Evolutionary conservation across 345 rosid genomes (phyloP).

Genomic region (Excoecaria cochinchinensis): DNA sequence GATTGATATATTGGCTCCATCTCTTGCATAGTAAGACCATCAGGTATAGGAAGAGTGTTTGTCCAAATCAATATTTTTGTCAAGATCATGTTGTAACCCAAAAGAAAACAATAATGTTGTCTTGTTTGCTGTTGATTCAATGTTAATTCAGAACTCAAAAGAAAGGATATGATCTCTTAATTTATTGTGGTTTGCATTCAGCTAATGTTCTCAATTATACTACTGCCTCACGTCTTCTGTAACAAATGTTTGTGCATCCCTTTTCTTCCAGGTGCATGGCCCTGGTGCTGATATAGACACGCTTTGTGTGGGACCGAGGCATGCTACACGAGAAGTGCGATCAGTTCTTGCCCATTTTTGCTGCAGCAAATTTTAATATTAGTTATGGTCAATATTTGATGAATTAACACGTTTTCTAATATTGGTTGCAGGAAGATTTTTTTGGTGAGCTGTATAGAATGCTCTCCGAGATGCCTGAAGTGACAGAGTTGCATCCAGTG

Average conservation of each 20-base stretch:
- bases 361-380: constrained; percentile 17
- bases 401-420: constrained; percentile 2
- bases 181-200: neutral
- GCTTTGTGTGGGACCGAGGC: constrained; percentile 91
- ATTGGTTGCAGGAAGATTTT: constrained; percentile 34
- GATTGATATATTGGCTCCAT: neutral
- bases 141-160: neutral
- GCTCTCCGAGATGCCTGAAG: constrained; percentile 29
- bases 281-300: constrained; percentile 94
- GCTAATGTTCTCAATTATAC: constrained; percentile 8
- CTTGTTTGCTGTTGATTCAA: neutral
- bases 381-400: constrained; percentile 3
- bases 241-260: constrained; percentile 11
- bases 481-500: constrained; percentile 31
- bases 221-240: neutral
- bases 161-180: neutral
- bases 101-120: neutral
- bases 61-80: neutral
- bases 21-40: neutral
- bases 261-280: constrained; percentile 68
- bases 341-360: constrained; percentile 32
- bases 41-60: neutral
- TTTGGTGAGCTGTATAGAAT: constrained; percentile 25
- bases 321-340: constrained; percentile 81
- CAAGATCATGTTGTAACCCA: neutral